These are phyloP conservation scores for Paramecium octaurelia DNA, from an alignment of 73 alveolate species.

Conservation along the genomic window DNA sequence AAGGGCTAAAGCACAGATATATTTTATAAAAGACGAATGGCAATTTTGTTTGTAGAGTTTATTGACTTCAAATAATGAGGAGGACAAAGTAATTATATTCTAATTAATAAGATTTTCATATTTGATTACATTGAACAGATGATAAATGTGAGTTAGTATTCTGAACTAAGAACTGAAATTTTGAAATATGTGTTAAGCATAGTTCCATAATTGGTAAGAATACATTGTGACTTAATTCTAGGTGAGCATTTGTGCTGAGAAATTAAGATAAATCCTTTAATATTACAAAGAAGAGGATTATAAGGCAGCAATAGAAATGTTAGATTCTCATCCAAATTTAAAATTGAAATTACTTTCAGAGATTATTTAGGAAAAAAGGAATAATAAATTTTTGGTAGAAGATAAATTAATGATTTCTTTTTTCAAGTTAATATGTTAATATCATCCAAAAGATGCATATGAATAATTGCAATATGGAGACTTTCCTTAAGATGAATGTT, in stretches of 20 bases:
- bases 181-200: not conserved
- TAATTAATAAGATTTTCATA: not conserved
- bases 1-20: not conserved
- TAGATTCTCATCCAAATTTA: conserved; percentile 15
- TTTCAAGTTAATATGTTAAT: not conserved
- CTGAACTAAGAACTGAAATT: not conserved
- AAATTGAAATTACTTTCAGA: conserved; percentile 30
- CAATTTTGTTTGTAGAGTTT: not conserved
- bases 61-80: not conserved
- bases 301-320: not conserved
- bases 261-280: not conserved
- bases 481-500: conserved; percentile 42
- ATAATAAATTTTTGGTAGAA: not conserved
- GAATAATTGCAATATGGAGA: conserved; percentile 28
- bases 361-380: conserved; percentile 1
- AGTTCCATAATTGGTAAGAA: not conserved
- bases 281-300: conserved; percentile 18
- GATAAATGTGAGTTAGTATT: not conserved
- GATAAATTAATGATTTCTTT: conserved; percentile 19
- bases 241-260: conserved; percentile 37
- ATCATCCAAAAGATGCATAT: conserved; percentile 9
- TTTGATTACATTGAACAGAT: not conserved
- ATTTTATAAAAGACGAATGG: not conserved
- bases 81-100: not conserved
- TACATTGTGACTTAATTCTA: not conserved